Conservation (phyloP, 805 yeast genomes). For the Barnettozyma salicaria region DNA sequence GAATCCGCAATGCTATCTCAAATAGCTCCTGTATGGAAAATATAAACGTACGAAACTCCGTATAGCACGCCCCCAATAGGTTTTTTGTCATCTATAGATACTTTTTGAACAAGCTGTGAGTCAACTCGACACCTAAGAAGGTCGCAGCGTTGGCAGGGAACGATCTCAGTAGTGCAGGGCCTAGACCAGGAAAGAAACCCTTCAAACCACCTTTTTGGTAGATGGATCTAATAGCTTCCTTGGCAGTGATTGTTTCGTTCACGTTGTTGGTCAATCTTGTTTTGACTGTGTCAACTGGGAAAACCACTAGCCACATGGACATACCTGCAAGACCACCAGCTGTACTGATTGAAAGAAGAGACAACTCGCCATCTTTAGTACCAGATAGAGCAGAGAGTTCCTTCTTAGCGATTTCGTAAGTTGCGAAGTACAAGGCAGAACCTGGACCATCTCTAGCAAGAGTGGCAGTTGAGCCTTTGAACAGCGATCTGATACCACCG, state of each 20-base stretch:
- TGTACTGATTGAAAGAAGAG: slow-evolving; percentile 67
- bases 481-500: slow-evolving; percentile 81
- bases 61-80: too few species aligned
- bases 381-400: slow-evolving; percentile 39
- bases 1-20: too few species aligned
- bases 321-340: slow-evolving; percentile 98
- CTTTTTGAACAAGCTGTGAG: slow-evolving; percentile 38
- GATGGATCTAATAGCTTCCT: slow-evolving; percentile 59
- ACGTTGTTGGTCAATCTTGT: slow-evolving; percentile 32
- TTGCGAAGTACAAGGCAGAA: slow-evolving; percentile 90
- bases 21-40: too few species aligned
- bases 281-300: slow-evolving; percentile 95
- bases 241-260: slow-evolving; percentile 44
- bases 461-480: slow-evolving; percentile 89
- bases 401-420: slow-evolving; percentile 78
- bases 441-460: slow-evolving; percentile 98
- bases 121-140: slow-evolving; percentile 88
- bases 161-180: slow-evolving; percentile 89
- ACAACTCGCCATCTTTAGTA: slow-evolving; percentile 47
- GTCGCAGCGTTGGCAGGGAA: slow-evolving; percentile 99
- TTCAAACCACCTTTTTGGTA: slow-evolving; percentile 74
- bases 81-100: slow-evolving; percentile 22
- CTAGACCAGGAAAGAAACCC: slow-evolving; percentile 96
- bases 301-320: slow-evolving; percentile 93
- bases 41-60: too few species aligned